Percentiles rank a stretch among this genome's conserved stretches.
Evolutionary conservation across 2,329 filamentous ascomycete genomes (phyloP).

Genomic region (Penicillium sp.): DNA sequence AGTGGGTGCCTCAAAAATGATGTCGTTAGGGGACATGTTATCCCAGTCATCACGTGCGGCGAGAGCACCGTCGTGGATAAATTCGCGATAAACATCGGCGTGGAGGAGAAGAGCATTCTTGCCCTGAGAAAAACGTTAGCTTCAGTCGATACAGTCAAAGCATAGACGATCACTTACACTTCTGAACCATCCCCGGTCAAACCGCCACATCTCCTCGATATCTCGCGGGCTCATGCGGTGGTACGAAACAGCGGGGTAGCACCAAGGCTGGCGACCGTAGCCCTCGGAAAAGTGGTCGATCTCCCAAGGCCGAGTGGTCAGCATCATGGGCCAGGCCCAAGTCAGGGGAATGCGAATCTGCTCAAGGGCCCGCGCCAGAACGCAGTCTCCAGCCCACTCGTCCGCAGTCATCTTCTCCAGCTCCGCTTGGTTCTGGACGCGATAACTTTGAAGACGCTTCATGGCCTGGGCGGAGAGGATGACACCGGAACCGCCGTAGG

Average conservation of each 20-base stretch:
- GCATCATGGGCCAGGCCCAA: constrained; percentile 52
- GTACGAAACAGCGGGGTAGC: constrained; percentile 54
- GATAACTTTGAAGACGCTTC: constrained; percentile 40
- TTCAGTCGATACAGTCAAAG: no score
- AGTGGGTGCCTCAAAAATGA: constrained; percentile 21
- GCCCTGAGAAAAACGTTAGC: constrained; percentile 28
- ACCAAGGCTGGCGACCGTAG: constrained; percentile 49
- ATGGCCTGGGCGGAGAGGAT: constrained; percentile 55
- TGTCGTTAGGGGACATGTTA: constrained; percentile 24
- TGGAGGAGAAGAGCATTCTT: constrained; percentile 31
- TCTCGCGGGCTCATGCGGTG: constrained; percentile 51
- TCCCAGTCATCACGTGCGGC: constrained; percentile 29
- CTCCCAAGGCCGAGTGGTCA: constrained; percentile 43
- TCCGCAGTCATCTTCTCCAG: constrained; percentile 49
- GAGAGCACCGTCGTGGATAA: constrained; percentile 20
- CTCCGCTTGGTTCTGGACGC: constrained; percentile 40
- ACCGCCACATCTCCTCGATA: constrained; percentile 46
- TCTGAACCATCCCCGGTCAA: constrained; percentile 57
- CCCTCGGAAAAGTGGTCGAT: constrained; percentile 45
- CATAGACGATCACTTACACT: constrained; percentile 41
- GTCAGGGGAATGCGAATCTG: constrained; percentile 48
- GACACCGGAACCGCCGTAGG: constrained; percentile 57
- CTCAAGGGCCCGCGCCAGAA: constrained; percentile 49
- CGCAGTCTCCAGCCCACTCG: constrained; percentile 54
- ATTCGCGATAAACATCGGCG: constrained; percentile 31